Evolutionary conservation across 1,284 basidiomycete genomes (phyloP).

Genomic region (Leccinum solheimii): DNA sequence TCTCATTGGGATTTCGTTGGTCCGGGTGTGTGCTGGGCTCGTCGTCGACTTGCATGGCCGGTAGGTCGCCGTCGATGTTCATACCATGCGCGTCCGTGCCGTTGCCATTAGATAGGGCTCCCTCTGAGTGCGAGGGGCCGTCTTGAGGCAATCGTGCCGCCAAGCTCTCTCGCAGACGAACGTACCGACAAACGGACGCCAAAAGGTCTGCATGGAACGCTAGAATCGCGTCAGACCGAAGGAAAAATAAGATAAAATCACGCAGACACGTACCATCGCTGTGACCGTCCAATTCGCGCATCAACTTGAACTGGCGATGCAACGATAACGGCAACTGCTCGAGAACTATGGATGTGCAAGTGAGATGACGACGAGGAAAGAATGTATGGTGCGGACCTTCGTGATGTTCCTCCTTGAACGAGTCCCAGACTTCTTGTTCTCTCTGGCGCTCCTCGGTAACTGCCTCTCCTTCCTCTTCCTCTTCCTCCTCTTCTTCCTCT

Average conservation of each 20-base stretch:
- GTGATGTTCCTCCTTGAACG: slow-evolving; percentile 76
- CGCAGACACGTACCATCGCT: slow-evolving; percentile 52
- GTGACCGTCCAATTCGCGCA: slow-evolving; percentile 83
- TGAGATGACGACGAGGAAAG: background rate
- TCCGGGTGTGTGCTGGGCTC: background rate
- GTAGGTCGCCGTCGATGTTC: background rate
- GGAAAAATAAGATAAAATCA: background rate
- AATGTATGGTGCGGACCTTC: slow-evolving; percentile 50
- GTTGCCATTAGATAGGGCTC: background rate
- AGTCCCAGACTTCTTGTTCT: slow-evolving; percentile 71
- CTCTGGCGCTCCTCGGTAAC: slow-evolving; percentile 39
- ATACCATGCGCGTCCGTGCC: background rate
- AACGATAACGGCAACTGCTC: slow-evolving; percentile 87
- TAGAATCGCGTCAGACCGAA: slow-evolving; percentile 25
- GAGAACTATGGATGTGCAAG: slow-evolving; percentile 49
- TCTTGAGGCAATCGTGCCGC: slow-evolving; percentile 1
- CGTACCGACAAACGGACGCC: slow-evolving; percentile 46
- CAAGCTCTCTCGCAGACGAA: slow-evolving; percentile 37
- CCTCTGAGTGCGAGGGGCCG: background rate
- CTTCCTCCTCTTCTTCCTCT: too few relatives aligned
- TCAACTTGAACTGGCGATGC: slow-evolving; percentile 75
- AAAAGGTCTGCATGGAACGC: slow-evolving; percentile 43
- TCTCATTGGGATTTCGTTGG: slow-evolving; percentile 20
- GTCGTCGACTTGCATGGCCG: slow-evolving; percentile 9
- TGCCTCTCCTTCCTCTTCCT: background rate